Conservation (phyloP, 2,329 filamentous ascomycete species). For the Aspergillus tubingensis region DNA sequence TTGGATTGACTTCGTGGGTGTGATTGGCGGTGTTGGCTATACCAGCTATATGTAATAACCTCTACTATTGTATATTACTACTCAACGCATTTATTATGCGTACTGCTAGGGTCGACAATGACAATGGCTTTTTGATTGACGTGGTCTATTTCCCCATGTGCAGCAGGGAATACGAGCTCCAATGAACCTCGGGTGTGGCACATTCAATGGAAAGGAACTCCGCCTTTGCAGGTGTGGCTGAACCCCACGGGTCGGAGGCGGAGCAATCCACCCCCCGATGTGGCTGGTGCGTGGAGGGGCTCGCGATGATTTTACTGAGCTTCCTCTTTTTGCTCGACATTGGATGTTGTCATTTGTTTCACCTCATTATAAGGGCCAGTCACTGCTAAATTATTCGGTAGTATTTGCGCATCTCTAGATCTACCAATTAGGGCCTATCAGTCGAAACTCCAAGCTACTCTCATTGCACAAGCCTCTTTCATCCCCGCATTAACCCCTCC, state of each 20-base stretch:
- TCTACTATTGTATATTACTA: background rate
- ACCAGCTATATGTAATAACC: background rate
- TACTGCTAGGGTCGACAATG: background rate
- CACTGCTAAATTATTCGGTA: background rate
- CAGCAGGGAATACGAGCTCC: background rate
- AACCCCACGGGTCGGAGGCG: slow-evolving; percentile 11
- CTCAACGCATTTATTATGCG: background rate
- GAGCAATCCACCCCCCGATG: slow-evolving; percentile 10
- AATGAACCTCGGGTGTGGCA: background rate
- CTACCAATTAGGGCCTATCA: background rate
- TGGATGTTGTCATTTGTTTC: background rate
- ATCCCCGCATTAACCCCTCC: slow-evolving; percentile 24
- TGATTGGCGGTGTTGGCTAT: background rate
- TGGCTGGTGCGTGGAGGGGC: slow-evolving; percentile 9
- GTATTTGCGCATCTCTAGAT: background rate
- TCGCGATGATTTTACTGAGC: slow-evolving; percentile 6
- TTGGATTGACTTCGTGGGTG: background rate
- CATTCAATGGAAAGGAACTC: background rate
- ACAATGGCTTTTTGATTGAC: background rate
- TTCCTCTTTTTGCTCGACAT: background rate
- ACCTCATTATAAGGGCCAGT: background rate
- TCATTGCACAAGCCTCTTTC: background rate
- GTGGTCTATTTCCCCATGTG: background rate
- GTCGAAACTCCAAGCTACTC: background rate
- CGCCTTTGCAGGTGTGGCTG: slow-evolving; percentile 15